Percentiles rank a stretch among this genome's conserved stretches.
Evolutionary conservation across 352 stramenopile species (phyloP).

Genomic region (Globisporangium uncinulatum): DNA sequence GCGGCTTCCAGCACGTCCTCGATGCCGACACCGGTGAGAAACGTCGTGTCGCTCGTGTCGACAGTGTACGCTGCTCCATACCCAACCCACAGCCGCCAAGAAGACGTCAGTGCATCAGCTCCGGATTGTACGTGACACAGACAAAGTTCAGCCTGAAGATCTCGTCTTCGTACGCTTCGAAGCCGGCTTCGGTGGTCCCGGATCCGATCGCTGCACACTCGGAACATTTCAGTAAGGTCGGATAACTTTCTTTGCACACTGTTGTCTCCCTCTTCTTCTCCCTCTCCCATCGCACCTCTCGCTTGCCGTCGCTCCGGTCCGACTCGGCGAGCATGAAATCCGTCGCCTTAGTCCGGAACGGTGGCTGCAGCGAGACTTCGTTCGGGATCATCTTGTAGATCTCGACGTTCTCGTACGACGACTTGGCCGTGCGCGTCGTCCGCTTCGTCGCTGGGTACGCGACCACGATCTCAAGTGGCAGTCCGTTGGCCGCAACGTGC

Average conservation of each 20-base stretch:
- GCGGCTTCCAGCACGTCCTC: constrained; percentile 41
- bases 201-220: not conserved
- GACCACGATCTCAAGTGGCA: constrained; percentile 33
- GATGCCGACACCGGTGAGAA: constrained; percentile 68
- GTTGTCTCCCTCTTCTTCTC: too few relatives aligned
- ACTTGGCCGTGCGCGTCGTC: constrained; percentile 35
- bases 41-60: constrained; percentile 63
- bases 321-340: constrained; percentile 31
- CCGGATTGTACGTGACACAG: not conserved
- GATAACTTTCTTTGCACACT: not conserved
- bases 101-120: not conserved
- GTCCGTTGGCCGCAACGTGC: constrained; percentile 20
- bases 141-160: not conserved
- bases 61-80: constrained; percentile 13
- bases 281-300: constrained; percentile 12
- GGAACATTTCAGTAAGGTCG: not conserved
- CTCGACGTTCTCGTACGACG: constrained; percentile 65
- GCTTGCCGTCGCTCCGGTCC: constrained; percentile 21
- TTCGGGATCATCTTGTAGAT: constrained; percentile 83
- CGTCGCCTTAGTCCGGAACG: constrained; percentile 46
- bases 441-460: constrained; percentile 69
- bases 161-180: constrained; percentile 10
- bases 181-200: constrained; percentile 1
- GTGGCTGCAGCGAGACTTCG: constrained; percentile 40
- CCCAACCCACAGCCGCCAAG: not conserved